These are phyloP conservation scores for Shiraia bambusicola DNA, from an alignment of 2,329 filamentous ascomycete genomes.

Conservation along the genomic window DNA sequence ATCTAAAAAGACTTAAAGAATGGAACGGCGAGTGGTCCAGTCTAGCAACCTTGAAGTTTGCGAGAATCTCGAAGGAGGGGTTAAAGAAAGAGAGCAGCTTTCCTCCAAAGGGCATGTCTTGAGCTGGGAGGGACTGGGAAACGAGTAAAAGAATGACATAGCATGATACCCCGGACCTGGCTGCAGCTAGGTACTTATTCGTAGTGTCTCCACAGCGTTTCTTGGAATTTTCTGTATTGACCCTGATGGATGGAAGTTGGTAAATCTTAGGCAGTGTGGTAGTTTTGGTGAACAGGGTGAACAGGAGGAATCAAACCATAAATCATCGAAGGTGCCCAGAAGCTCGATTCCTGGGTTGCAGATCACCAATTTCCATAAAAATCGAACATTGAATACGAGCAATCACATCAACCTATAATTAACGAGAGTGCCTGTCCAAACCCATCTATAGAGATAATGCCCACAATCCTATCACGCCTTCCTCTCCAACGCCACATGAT, in stretches of 20 bases:
- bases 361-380: too few relatives aligned
- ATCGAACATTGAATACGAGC: too few relatives aligned
- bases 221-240: not conserved
- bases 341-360: too few relatives aligned
- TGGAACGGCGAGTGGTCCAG: conserved; percentile 88
- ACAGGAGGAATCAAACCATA: too few relatives aligned
- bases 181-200: not conserved
- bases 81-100: conserved; percentile 70
- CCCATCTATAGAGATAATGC: not conserved
- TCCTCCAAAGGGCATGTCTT: conserved; percentile 60
- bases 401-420: too few relatives aligned
- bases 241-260: too few relatives aligned
- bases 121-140: conserved; percentile 11
- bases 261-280: too few relatives aligned
- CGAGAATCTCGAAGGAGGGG: conserved; percentile 69
- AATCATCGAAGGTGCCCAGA: too few relatives aligned
- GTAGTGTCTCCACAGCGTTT: not conserved
- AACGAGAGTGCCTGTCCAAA: too few relatives aligned
- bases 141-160: not conserved
- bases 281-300: too few relatives aligned
- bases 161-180: conserved; percentile 1
- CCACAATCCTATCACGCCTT: not conserved
- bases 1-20: conserved; percentile 63
- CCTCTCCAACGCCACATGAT: conserved; percentile 29
- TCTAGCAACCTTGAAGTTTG: conserved; percentile 73